Conservation (phyloP, 768 basidiomycete genomes). For the Termitomyces sp. region DNA sequence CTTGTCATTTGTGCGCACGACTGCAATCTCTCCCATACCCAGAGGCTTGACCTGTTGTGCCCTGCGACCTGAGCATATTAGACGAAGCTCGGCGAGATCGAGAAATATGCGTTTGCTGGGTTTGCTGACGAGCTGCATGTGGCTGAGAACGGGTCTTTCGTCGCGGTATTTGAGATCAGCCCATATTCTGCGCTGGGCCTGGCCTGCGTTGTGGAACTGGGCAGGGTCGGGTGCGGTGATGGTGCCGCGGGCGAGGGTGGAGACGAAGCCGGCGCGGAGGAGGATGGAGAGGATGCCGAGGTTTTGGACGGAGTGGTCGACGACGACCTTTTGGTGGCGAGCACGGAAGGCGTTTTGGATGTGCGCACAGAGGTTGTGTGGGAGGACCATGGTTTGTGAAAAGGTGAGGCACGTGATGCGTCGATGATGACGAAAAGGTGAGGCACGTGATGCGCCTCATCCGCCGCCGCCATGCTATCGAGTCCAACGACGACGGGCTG, state of each 20-base stretch:
- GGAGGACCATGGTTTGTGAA: slow-evolving; percentile 41
- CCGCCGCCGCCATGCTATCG: slow-evolving; percentile 47
- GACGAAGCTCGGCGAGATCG: slow-evolving; percentile 64
- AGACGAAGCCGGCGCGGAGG: slow-evolving; percentile 85
- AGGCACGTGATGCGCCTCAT: too few species aligned
- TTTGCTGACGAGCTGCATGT: slow-evolving; percentile 80
- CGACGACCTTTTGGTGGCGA: slow-evolving; percentile 70
- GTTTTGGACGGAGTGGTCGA: slow-evolving; percentile 85
- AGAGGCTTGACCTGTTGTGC: slow-evolving; percentile 80
- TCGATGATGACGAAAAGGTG: too few species aligned
- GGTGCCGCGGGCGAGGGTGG: slow-evolving; percentile 78
- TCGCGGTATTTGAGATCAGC: slow-evolving; percentile 92
- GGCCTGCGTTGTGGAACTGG: slow-evolving; percentile 54
- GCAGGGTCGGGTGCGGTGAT: slow-evolving; percentile 57
- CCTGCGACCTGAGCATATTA: slow-evolving; percentile 78
- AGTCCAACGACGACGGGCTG: slow-evolving; percentile 47
- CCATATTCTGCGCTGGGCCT: slow-evolving; percentile 83
- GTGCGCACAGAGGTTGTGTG: slow-evolving; percentile 86
- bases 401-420: not conserved
- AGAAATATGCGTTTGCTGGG: slow-evolving; percentile 82
- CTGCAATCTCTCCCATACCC: slow-evolving; percentile 89
- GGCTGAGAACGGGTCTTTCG: slow-evolving; percentile 76
- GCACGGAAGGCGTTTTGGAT: slow-evolving; percentile 91
- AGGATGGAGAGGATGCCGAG: slow-evolving; percentile 91
- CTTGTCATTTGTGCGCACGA: slow-evolving; percentile 69